Evolutionary conservation across 2,329 filamentous ascomycete species (phyloP), one percentile per base, ranked within the genome.

Genomic region (Drechslera avenae): DNA sequence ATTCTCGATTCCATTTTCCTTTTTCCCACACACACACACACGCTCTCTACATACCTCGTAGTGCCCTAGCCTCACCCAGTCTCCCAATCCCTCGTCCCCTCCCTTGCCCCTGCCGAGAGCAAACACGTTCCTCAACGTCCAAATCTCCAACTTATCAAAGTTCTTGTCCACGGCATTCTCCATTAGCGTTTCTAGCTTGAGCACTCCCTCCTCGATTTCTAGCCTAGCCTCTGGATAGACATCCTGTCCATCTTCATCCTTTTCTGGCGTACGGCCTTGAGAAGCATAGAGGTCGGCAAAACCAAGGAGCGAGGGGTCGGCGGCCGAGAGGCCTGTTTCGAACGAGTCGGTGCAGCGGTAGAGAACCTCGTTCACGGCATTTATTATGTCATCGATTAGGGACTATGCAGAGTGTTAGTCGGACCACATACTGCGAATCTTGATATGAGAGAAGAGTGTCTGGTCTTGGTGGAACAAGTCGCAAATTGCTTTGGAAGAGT

Each of bases 331-430:
- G 1, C 90, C 90, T 47, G 86, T 84, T 75, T 97, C 94, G 59
- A 97, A 86, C 54, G 89, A 90, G 66, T 90, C 90, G 66, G 96
- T 86, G 46, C 91, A 92, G 73, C 88, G 88, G 75, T 96, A 94
- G 67, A 94, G 88, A 66, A 97, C 84, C 67, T 93, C 90, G 78
- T 97, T 99, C 74, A 97, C 86, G 47, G 88, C 89, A 79, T 97
- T 97, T 78, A 97, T 96, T 64, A 97, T 92, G 76, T 97, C 93
- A 83, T 99, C 94, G 68, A 99, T 88, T 34, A 99, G 85, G 54
- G 89, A 89, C 92, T 96, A 32, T 3, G 3, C 13, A 10, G 0
- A 16, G 14, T 33, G 19, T 50, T 28, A 39, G 46, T 28, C 26
- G 3, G 10, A 9, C 12, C 1, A 12, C 12, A 13, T 13, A 5